Conservation (phyloP, 2,329 filamentous ascomycete species). For the Fusarium sp. region DNA sequence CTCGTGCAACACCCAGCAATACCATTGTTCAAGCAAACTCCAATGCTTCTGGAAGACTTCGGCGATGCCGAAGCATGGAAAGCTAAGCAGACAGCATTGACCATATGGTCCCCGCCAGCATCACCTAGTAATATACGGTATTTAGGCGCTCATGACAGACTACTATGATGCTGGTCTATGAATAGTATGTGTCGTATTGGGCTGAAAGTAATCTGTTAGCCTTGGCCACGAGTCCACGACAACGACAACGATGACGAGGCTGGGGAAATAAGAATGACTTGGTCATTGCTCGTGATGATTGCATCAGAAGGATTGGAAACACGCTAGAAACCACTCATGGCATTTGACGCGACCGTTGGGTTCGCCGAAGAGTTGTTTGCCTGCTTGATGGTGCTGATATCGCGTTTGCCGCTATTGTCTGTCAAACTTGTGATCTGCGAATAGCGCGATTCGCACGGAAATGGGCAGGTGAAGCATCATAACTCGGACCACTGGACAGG, state of each 20-base stretch:
- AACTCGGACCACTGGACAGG: background rate
- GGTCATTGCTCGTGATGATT: conserved; percentile 31
- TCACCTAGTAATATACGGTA: conserved; percentile 21
- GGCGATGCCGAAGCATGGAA: conserved; percentile 31
- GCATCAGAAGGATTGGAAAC: conserved; percentile 31
- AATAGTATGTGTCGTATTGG: conserved; percentile 8
- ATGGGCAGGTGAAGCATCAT: background rate
- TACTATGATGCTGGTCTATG: background rate
- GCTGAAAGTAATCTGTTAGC: background rate
- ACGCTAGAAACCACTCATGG: conserved; percentile 20
- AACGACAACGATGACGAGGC: conserved; percentile 5
- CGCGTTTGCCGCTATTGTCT: background rate
- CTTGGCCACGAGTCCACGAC: background rate
- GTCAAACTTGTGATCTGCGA: background rate
- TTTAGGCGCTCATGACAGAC: conserved; percentile 13
- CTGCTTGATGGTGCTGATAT: background rate
- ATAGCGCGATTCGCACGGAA: background rate
- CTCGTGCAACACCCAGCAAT: background rate
- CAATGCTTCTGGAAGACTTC: conserved; percentile 35
- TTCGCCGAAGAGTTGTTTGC: background rate
- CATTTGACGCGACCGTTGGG: background rate
- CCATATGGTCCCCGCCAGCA: conserved; percentile 1
- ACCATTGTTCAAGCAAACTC: background rate
- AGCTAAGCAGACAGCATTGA: conserved; percentile 1
- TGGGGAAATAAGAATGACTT: conserved; percentile 27